These are phyloP conservation scores for Xylariales sp. DNA, from an alignment of 2,329 filamentous ascomycete genomes.

Conservation along the genomic window DNA sequence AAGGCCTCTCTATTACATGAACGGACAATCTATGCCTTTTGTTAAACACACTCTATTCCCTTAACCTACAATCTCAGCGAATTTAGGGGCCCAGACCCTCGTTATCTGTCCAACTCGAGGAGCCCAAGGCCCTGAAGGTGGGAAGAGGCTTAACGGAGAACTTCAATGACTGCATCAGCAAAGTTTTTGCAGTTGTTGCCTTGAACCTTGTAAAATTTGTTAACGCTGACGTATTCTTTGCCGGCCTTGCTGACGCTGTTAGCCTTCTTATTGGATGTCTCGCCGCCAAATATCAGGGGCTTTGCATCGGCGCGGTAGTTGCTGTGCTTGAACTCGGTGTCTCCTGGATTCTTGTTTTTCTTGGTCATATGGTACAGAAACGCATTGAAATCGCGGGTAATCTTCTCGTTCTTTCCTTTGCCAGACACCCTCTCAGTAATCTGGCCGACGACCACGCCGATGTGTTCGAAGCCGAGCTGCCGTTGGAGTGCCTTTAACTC, in stretches of 20 bases:
- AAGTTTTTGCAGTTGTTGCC: conserved; percentile 38
- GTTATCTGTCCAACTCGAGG: too few relatives aligned
- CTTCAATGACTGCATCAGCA: conserved; percentile 4
- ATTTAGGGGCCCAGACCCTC: too few relatives aligned
- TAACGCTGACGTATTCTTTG: conserved; percentile 15
- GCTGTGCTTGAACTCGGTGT: neutral
- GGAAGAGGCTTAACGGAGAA: conserved; percentile 5
- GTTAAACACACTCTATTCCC: too few relatives aligned
- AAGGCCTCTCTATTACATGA: too few relatives aligned
- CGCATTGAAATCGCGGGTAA: conserved; percentile 29
- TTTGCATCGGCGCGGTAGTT: conserved; percentile 10
- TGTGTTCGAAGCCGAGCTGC: conserved; percentile 34
- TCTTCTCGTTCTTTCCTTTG: conserved; percentile 16
- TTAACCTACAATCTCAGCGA: too few relatives aligned
- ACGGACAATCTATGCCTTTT: too few relatives aligned
- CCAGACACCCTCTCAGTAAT: conserved; percentile 28
- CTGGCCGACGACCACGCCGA: conserved; percentile 34
- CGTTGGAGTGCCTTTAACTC: conserved; percentile 29
- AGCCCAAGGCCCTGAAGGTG: too few relatives aligned
- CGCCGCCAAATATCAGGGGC: conserved; percentile 21
- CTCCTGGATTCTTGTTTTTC: conserved; percentile 6
- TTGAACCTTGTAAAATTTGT: conserved; percentile 26
- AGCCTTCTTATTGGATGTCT: conserved; percentile 25
- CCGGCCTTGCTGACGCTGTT: conserved; percentile 8
- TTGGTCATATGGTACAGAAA: conserved; percentile 32